A percentile compares a stretch with the other conserved stretches of the same genome.
phyloP scores from a whole-genome alignment of 2,329 filamentous ascomycete genomes.

The Microsporum canis region DNA sequence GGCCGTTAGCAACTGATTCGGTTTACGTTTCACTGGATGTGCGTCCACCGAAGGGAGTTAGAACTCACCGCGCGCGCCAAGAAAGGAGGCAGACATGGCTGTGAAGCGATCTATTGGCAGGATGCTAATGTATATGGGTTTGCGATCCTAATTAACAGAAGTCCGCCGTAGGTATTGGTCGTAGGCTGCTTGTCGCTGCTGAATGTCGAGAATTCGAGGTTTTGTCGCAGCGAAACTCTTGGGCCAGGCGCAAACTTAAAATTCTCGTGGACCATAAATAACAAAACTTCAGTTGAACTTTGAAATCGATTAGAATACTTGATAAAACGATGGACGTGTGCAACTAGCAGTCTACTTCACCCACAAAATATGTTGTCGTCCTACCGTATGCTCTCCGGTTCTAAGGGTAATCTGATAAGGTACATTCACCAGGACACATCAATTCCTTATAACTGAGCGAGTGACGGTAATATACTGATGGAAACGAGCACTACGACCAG shows the following conservation, averaged over 20 bases:
- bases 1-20: background rate
- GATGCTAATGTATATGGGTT: background rate
- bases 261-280: background rate
- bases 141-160: background rate
- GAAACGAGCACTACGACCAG: too few species aligned
- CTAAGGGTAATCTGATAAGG: too few species aligned
- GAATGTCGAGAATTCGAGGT: background rate
- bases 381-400: too few species aligned
- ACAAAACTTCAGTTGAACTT: background rate
- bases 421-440: background rate
- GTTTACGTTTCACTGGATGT: background rate
- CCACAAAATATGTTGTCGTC: too few species aligned
- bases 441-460: too few species aligned
- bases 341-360: too few species aligned
- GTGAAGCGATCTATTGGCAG: background rate
- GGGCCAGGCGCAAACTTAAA: background rate
- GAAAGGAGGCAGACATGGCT: constrained; percentile 30
- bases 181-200: background rate
- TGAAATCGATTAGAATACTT: background rate
- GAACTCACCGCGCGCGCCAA: constrained; percentile 29
- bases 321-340: too few species aligned
- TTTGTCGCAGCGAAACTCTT: background rate
- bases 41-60: background rate
- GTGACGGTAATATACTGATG: too few species aligned
- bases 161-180: background rate